Evolutionary conservation across 2,329 filamentous ascomycete species (phyloP).

Genomic region (Pseudopyricularia cyperi): DNA sequence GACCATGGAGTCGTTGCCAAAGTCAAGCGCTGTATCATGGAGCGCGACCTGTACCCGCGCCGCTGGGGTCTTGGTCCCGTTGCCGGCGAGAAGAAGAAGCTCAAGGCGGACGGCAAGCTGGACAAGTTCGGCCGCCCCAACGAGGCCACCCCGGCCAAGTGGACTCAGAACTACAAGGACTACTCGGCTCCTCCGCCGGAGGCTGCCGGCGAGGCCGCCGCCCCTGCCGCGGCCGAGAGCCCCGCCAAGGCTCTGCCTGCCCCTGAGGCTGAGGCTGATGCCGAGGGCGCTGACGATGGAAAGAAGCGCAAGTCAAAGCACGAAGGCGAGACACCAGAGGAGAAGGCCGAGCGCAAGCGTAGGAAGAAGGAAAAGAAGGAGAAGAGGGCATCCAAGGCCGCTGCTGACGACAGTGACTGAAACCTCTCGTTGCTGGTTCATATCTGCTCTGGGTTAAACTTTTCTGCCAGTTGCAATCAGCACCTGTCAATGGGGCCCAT

Average conservation of each 20-base stretch:
- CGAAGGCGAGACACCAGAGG: constrained; percentile 61
- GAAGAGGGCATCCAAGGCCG: constrained; percentile 11
- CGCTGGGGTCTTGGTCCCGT: constrained; percentile 93
- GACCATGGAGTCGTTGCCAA: constrained; percentile 97
- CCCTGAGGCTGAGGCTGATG: constrained; percentile 17
- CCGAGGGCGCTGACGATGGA: constrained; percentile 38
- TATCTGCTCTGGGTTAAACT: not conserved
- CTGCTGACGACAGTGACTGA: constrained; percentile 10
- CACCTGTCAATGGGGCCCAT: not conserved
- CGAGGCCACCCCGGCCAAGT: constrained; percentile 85
- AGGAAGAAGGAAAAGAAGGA: constrained; percentile 19
- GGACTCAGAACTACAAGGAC: constrained; percentile 88
- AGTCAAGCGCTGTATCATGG: constrained; percentile 99
- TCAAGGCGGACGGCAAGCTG: constrained; percentile 94
- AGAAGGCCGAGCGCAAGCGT: constrained; percentile 29
- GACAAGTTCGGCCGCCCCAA: constrained; percentile 95
- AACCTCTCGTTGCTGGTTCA: not conserved
- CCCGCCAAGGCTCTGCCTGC: constrained; percentile 17
- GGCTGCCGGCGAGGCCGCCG: constrained; percentile 24
- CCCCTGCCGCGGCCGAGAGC: constrained; percentile 28
- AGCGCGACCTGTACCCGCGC: constrained; percentile 92
- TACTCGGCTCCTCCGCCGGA: constrained; percentile 47
- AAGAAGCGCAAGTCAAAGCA: constrained; percentile 70
- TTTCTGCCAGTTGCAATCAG: not conserved
- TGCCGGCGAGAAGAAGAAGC: constrained; percentile 97